These are phyloP conservation scores for Usnea hakonensis DNA, from an alignment of 495 filamentous ascomycete genomes.

Conservation along the genomic window DNA sequence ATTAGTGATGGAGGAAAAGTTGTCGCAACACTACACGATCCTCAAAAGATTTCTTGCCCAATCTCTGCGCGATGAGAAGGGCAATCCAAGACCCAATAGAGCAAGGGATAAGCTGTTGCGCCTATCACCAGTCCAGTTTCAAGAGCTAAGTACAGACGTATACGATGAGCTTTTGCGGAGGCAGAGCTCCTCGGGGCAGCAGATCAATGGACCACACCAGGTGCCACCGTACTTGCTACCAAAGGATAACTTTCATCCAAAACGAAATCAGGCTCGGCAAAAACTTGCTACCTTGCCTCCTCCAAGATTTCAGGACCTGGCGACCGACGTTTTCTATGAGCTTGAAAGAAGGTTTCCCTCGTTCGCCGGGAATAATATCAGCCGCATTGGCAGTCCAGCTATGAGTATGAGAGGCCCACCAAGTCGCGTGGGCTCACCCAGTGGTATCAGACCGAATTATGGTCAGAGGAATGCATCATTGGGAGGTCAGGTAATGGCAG, in stretches of 20 bases:
- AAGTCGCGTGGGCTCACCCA: slow-evolving; percentile 49
- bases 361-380: slow-evolving; percentile 60
- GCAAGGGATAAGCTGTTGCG: slow-evolving; percentile 89
- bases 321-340: slow-evolving; percentile 92
- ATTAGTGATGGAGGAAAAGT: slow-evolving; percentile 54
- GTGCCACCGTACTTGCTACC: slow-evolving; percentile 68
- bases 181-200: slow-evolving; percentile 52
- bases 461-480: slow-evolving; percentile 36
- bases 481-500: slow-evolving; percentile 28
- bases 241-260: slow-evolving; percentile 84
- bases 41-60: slow-evolving; percentile 69
- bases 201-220: slow-evolving; percentile 30
- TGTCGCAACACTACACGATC: slow-evolving; percentile 74
- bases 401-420: slow-evolving; percentile 44
- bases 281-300: slow-evolving; percentile 83
- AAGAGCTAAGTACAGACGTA: slow-evolving; percentile 94
- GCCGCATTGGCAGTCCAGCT: slow-evolving; percentile 61
- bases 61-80: slow-evolving; percentile 64
- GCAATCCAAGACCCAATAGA: slow-evolving; percentile 67
- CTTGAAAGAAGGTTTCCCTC: slow-evolving; percentile 83
- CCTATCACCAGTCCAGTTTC: slow-evolving; percentile 84
- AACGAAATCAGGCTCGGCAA: slow-evolving; percentile 91
- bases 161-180: slow-evolving; percentile 90
- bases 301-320: slow-evolving; percentile 79
- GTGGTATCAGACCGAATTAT: slow-evolving; percentile 35